These are phyloP conservation scores for Corylus americana DNA, from an alignment of 306 rosid genomes.

Conservation along the genomic window DNA sequence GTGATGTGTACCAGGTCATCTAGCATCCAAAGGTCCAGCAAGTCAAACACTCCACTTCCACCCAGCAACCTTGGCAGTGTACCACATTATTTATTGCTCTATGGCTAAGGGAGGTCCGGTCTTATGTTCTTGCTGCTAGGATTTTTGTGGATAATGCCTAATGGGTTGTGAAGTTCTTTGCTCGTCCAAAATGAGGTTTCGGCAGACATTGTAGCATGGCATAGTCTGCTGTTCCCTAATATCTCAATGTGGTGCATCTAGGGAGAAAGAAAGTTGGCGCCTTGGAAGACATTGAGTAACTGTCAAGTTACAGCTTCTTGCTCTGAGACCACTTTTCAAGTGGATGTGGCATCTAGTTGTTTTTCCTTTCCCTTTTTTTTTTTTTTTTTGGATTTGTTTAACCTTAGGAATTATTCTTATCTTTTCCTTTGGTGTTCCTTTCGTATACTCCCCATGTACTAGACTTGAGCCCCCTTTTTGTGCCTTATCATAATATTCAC, in stretches of 20 bases:
- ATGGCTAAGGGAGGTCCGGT: not conserved
- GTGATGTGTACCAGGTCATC: constrained; percentile 54
- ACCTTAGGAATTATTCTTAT: not conserved
- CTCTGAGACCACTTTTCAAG: not conserved
- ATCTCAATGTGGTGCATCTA: not conserved
- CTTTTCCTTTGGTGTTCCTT: not conserved
- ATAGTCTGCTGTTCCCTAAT: not conserved
- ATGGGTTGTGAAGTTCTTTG: not conserved
- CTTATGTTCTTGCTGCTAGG: not conserved
- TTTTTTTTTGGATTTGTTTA: not conserved
- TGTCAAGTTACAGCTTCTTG: constrained; percentile 2
- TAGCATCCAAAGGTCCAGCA: constrained; percentile 54
- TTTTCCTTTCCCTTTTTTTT: not conserved
- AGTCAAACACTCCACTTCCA: constrained; percentile 25
- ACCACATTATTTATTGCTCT: not conserved
- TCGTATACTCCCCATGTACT: not conserved
- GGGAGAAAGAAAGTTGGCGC: not conserved
- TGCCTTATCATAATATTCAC: not conserved
- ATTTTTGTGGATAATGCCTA: not conserved
- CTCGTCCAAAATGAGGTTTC: not conserved
- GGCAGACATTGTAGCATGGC: not conserved
- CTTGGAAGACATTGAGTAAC: not conserved
- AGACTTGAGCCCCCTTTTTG: not conserved
- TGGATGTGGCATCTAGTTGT: not conserved
- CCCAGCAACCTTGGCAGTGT: constrained; percentile 1